Percentiles rank a stretch among this genome's conserved stretches.
These are phyloP conservation scores for Saturnispora saitoi DNA, from an alignment of 805 yeast species.

Conservation along the genomic window DNA sequence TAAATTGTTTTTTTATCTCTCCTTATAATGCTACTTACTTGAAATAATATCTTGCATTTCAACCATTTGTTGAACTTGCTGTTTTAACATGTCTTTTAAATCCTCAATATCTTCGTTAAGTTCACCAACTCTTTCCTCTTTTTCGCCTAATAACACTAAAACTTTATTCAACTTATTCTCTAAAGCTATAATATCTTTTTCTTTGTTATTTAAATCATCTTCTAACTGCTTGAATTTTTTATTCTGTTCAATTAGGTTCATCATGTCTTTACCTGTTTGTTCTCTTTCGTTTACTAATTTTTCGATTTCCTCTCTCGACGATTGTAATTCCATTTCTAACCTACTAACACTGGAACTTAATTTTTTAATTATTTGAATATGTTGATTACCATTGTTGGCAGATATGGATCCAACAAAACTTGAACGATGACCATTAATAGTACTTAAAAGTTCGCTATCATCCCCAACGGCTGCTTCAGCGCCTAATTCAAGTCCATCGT, in stretches of 20 bases:
- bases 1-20: neutral
- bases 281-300: conserved; percentile 50
- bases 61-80: conserved; percentile 83
- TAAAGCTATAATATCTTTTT: conserved; percentile 15
- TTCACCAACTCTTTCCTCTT: conserved; percentile 78
- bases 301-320: conserved; percentile 54
- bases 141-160: conserved; percentile 73
- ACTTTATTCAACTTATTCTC: conserved; percentile 34
- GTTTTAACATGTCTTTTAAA: conserved; percentile 71
- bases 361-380: conserved; percentile 61
- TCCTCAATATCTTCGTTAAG: conserved; percentile 82
- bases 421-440: conserved; percentile 6
- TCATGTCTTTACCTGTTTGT: conserved; percentile 58
- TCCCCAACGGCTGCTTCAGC: conserved; percentile 8
- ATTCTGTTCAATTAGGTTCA: conserved; percentile 46
- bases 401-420: neutral
- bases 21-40: conserved; percentile 1
- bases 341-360: conserved; percentile 71
- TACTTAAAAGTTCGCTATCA: conserved; percentile 11
- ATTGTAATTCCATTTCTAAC: conserved; percentile 67
- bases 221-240: conserved; percentile 34
- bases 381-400: conserved; percentile 16
- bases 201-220: conserved; percentile 18
- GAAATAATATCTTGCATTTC: conserved; percentile 40
- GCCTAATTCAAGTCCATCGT: conserved; percentile 11